Conservation (phyloP, 805 yeast species). For the Kazachstania taianensis region DNA sequence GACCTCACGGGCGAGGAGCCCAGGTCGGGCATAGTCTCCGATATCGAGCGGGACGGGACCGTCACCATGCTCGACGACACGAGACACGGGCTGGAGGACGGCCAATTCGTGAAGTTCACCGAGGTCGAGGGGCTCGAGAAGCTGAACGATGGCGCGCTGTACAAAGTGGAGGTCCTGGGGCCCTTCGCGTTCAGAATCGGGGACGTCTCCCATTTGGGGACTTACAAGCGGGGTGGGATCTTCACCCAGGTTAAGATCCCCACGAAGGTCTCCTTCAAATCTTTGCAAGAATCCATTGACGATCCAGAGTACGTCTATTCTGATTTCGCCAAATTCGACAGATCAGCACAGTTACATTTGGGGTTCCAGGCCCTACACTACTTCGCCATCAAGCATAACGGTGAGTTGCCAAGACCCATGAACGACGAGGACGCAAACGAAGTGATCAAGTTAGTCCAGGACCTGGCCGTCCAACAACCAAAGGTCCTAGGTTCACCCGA, state of each 20-base stretch:
- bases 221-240: conserved; percentile 73
- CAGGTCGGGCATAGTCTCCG: conserved; percentile 73
- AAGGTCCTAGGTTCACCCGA: conserved; percentile 43
- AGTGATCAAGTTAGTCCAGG: conserved; percentile 46
- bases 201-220: conserved; percentile 44
- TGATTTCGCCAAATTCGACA: conserved; percentile 90
- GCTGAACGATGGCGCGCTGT: conserved; percentile 64
- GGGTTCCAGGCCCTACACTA: conserved; percentile 85
- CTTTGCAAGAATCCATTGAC: conserved; percentile 53
- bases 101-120: conserved; percentile 74
- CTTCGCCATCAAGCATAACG: conserved; percentile 53
- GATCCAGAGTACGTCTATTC: conserved; percentile 71
- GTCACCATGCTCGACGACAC: conserved; percentile 89
- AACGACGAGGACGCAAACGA: conserved; percentile 66
- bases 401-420: conserved; percentile 66
- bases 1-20: conserved; percentile 95
- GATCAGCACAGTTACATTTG: conserved; percentile 81
- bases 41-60: conserved; percentile 76
- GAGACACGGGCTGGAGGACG: conserved; percentile 91
- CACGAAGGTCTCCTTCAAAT: conserved; percentile 45
- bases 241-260: conserved; percentile 92
- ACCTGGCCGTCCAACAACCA: conserved; percentile 45
- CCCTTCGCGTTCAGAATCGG: conserved; percentile 86
- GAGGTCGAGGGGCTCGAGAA: conserved; percentile 75
- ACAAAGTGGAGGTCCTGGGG: conserved; percentile 75